A percentile compares a stretch with the other conserved stretches of the same genome.
These are phyloP conservation scores for Solanum hybrid DNA, from an alignment of 305 asterid genomes.

Conservation along the genomic window DNA sequence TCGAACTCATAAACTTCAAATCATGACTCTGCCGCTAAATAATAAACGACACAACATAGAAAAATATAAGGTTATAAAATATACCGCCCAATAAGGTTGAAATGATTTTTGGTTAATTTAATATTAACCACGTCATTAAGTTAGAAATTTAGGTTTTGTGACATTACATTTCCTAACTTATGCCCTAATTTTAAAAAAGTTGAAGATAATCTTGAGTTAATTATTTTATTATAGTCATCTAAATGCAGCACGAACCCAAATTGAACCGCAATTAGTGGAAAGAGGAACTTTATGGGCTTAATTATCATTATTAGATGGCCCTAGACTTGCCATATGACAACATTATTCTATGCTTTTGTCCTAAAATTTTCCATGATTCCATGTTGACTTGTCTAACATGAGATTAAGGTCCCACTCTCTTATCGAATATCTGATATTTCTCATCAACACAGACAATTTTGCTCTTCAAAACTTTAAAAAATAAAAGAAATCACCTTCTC, in stretches of 20 bases:
- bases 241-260: neutral
- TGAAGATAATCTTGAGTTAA: neutral
- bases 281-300: neutral
- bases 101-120: neutral
- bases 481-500: neutral
- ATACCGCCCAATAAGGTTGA: neutral
- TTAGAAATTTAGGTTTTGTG: neutral
- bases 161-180: neutral
- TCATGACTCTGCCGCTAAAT: neutral
- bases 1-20: neutral
- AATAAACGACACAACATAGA: neutral
- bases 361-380: neutral
- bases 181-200: neutral
- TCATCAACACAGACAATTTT: neutral
- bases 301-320: neutral
- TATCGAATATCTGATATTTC: neutral
- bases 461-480: neutral
- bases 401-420: neutral
- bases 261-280: slow-evolving; percentile 1
- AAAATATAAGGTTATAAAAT: neutral
- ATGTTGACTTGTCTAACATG: neutral
- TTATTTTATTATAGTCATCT: neutral
- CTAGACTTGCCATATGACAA: neutral
- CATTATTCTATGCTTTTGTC: neutral
- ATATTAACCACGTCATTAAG: neutral